phyloP scores from a whole-genome alignment of 225 moss, liverwort and hornwort genomes.

The Physcomitrium patens region DNA sequence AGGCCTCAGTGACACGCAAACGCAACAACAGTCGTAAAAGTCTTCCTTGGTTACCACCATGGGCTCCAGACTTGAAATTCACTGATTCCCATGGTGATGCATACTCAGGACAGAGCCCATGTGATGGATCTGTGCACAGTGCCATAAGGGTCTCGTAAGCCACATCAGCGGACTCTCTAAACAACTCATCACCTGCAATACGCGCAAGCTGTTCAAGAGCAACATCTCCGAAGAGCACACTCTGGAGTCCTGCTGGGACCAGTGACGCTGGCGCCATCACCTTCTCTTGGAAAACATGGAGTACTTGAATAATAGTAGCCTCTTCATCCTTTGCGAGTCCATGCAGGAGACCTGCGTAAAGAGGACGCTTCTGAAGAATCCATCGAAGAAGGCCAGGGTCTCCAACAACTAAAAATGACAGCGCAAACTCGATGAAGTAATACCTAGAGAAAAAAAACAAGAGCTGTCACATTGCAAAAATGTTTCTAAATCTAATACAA shows the following conservation, averaged over 20 bases:
- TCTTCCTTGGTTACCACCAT: constrained; percentile 88
- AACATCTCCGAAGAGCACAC: constrained; percentile 91
- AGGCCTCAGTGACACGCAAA: constrained; percentile 78
- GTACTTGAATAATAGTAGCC: constrained; percentile 65
- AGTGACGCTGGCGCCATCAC: constrained; percentile 81
- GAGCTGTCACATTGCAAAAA: constrained; percentile 27
- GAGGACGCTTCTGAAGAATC: constrained; percentile 94
- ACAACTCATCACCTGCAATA: constrained; percentile 70
- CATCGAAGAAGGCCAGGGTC: constrained; percentile 94
- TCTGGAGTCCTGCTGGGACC: constrained; percentile 91
- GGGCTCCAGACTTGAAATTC: constrained; percentile 54
- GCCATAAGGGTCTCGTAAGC: constrained; percentile 76
- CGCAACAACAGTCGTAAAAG: constrained; percentile 79
- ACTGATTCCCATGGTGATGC: constrained; percentile 57
- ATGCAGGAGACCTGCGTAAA: constrained; percentile 90
- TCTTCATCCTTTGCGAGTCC: constrained; percentile 86
- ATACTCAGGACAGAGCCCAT: constrained; percentile 86
- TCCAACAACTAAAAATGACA: constrained; percentile 84
- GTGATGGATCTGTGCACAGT: constrained; percentile 95
- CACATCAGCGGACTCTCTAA: constrained; percentile 68
- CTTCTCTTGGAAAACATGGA: constrained; percentile 78
- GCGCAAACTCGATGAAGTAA: constrained; percentile 86
- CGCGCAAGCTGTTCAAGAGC: constrained; percentile 94
- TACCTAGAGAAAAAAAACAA: constrained; percentile 37
- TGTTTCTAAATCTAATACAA: neutral